These are phyloP conservation scores for Takashimella tepidaria DNA, from an alignment of 1,284 basidiomycete genomes.

Conservation along the genomic window DNA sequence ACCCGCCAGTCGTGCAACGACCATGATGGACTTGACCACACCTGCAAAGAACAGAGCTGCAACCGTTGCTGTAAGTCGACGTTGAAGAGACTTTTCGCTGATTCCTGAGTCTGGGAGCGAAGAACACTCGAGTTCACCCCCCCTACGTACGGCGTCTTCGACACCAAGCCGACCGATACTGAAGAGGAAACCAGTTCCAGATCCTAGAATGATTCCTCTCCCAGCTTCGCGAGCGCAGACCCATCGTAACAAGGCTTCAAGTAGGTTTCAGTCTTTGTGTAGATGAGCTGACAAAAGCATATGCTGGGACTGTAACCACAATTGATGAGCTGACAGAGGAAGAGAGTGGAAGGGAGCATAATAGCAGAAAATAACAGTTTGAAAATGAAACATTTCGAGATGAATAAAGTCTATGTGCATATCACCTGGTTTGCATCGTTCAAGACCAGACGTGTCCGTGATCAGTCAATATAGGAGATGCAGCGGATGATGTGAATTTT, in stretches of 20 bases:
- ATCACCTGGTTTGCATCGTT: not conserved
- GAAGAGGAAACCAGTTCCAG: slow-evolving; percentile 6
- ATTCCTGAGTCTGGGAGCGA: no score
- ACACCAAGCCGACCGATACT: not conserved
- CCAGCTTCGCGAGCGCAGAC: slow-evolving; percentile 19
- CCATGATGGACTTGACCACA: slow-evolving; percentile 8
- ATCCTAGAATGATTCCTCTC: slow-evolving; percentile 15
- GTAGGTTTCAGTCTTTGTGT: slow-evolving; percentile 9
- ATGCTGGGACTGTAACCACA: slow-evolving; percentile 32
- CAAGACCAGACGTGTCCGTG: not conserved
- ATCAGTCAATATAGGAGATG: not conserved
- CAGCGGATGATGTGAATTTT: slow-evolving; percentile 8
- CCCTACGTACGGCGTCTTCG: not conserved
- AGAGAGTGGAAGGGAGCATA: slow-evolving; percentile 26
- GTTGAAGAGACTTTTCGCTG: no score
- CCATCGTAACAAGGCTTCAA: slow-evolving; percentile 15
- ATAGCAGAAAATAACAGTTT: not conserved
- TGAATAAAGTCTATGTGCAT: not conserved
- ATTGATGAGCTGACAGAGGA: slow-evolving; percentile 40
- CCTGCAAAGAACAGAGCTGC: not conserved
- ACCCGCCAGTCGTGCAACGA: slow-evolving; percentile 16
- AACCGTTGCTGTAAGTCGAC: not conserved
- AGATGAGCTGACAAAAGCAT: slow-evolving; percentile 14
- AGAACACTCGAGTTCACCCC: no score
- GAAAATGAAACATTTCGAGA: not conserved